A percentile compares a stretch with the other conserved stretches of the same genome.
Evolutionary conservation across 805 yeast genomes (phyloP).

Genomic region (Suhomyces prunicola): DNA sequence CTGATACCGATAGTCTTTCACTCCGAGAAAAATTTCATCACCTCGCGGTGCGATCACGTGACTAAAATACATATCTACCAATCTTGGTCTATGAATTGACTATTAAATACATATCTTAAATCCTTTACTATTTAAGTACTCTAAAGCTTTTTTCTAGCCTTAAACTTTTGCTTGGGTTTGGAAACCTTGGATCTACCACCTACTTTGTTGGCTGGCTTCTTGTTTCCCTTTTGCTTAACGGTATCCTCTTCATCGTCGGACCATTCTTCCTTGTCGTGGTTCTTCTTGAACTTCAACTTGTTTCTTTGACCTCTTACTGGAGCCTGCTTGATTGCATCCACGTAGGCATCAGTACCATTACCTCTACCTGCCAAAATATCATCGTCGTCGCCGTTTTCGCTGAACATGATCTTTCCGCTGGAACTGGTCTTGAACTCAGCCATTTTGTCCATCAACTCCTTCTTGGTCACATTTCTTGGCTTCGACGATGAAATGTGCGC

Average conservation of each 20-base stretch:
- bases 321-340: slow-evolving; percentile 89
- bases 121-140: not conserved
- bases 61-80: too few species aligned
- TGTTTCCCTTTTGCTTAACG: not conserved
- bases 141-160: slow-evolving; percentile 58
- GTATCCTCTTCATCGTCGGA: slow-evolving; percentile 46
- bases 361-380: slow-evolving; percentile 36
- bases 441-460: slow-evolving; percentile 33
- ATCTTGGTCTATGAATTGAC: not conserved
- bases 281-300: slow-evolving; percentile 80
- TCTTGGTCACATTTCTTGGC: slow-evolving; percentile 59
- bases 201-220: slow-evolving; percentile 8
- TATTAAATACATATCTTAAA: not conserved
- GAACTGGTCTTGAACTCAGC: slow-evolving; percentile 45
- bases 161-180: slow-evolving; percentile 48
- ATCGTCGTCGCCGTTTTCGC: slow-evolving; percentile 41
- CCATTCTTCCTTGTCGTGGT: slow-evolving; percentile 45
- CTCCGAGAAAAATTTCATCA: not conserved
- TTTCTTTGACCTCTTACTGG: slow-evolving; percentile 93
- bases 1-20: not conserved
- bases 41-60: not conserved
- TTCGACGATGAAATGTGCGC: slow-evolving; percentile 86
- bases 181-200: slow-evolving; percentile 23
- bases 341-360: slow-evolving; percentile 81
- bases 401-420: slow-evolving; percentile 68